Percentiles rank a stretch among this genome's conserved stretches.
phyloP scores from a whole-genome alignment of 2,329 filamentous ascomycete species.

The Aspergillus amoenus region DNA sequence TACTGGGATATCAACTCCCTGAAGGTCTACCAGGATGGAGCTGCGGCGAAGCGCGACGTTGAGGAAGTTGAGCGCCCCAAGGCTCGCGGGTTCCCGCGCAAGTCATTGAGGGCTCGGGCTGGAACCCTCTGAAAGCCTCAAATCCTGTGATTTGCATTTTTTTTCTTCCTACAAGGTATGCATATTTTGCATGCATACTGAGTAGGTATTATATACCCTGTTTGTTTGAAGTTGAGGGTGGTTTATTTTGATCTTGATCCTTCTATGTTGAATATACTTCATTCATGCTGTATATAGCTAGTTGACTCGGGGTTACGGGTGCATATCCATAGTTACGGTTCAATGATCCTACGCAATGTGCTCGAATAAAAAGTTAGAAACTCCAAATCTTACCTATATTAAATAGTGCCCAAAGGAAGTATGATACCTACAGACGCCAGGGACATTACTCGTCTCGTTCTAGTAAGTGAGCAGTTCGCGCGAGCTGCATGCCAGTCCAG shows the following conservation, averaged over 20 bases:
- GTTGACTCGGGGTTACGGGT: background rate
- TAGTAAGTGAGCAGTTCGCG: too few species aligned
- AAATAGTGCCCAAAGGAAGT: too few species aligned
- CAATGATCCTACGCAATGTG: background rate
- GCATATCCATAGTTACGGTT: background rate
- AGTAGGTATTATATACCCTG: background rate
- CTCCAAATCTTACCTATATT: too few species aligned
- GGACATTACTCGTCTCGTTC: too few species aligned
- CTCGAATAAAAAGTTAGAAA: background rate
- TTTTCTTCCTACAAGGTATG: background rate
- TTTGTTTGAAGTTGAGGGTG: background rate
- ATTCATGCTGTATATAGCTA: background rate
- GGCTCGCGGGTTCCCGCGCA: background rate
- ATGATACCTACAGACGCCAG: too few species aligned
- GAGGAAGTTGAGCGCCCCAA: background rate
- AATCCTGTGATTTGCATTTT: background rate
- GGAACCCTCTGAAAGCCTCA: background rate
- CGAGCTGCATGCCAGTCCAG: too few species aligned
- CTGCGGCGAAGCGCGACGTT: background rate
- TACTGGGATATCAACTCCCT: conserved; percentile 77
- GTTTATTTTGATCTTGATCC: background rate
- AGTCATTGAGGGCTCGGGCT: background rate
- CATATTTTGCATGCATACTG: background rate
- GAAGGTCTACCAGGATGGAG: conserved; percentile 57
- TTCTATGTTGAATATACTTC: background rate